phyloP scores from a whole-genome alignment of 2,329 filamentous ascomycete genomes.

The Apiospora pterosperma region DNA sequence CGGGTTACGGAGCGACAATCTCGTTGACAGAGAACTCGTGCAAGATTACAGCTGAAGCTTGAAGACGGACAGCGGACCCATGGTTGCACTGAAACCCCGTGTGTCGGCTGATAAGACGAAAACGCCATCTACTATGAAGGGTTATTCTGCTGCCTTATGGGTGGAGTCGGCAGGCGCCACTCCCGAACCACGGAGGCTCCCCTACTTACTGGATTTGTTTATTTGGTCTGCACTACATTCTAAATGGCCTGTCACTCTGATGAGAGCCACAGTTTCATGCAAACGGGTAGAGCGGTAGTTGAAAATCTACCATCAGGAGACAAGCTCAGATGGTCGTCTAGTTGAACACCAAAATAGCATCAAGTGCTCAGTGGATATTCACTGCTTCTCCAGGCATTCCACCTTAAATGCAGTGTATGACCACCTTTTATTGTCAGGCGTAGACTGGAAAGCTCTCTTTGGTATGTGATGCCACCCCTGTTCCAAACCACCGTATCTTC shows the following conservation, averaged over 20 bases:
- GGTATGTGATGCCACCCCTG: too few species aligned
- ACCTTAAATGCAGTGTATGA: too few species aligned
- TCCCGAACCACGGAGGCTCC: background rate
- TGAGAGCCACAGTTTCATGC: background rate
- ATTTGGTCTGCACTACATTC: background rate
- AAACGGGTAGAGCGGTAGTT: too few species aligned
- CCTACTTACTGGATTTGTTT: too few species aligned
- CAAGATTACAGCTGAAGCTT: background rate
- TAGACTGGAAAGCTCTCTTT: too few species aligned
- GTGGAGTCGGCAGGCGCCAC: background rate
- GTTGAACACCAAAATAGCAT: too few species aligned
- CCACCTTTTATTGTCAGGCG: too few species aligned
- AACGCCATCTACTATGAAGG: background rate
- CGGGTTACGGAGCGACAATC: background rate
- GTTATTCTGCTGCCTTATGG: background rate
- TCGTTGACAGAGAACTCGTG: too few species aligned
- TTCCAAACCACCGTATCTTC: background rate
- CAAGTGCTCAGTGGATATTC: too few species aligned
- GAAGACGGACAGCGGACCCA: background rate
- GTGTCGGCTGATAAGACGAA: background rate
- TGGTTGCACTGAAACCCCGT: background rate
- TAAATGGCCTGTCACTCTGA: background rate
- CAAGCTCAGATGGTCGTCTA: too few species aligned
- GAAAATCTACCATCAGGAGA: too few species aligned
- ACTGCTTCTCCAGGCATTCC: too few species aligned